Evolutionary conservation across 495 filamentous ascomycete species (phyloP).

Genomic region (Lophium mytilinum): DNA sequence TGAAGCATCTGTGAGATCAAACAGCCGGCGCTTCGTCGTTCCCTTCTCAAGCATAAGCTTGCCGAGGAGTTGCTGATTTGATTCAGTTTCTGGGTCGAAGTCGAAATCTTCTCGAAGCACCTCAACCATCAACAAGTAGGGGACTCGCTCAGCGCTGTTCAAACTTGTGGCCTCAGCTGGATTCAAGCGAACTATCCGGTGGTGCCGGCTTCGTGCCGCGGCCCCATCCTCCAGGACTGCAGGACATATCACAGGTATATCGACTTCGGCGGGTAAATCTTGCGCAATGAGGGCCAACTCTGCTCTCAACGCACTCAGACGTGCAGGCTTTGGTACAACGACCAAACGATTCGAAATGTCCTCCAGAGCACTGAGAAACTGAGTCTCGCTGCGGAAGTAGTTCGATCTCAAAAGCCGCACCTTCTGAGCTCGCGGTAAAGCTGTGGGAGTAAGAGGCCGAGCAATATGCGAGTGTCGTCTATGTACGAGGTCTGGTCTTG

Average conservation of each 20-base stretch:
- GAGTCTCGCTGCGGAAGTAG: conserved; percentile 66
- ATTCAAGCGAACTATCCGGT: conserved; percentile 67
- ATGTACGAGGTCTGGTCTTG: conserved; percentile 43
- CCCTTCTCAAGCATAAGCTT: conserved; percentile 56
- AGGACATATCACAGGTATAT: conserved; percentile 68
- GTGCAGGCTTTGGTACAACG: conserved; percentile 62
- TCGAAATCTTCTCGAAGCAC: conserved; percentile 65
- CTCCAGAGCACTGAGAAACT: conserved; percentile 63
- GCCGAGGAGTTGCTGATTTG: conserved; percentile 54
- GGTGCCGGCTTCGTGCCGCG: conserved; percentile 57
- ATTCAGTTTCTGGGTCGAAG: conserved; percentile 58
- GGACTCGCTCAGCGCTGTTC: conserved; percentile 72
- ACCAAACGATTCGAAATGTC: conserved; percentile 71
- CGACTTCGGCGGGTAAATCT: conserved; percentile 66
- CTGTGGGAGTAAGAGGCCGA: conserved; percentile 42
- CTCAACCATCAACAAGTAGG: conserved; percentile 69
- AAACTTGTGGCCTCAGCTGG: conserved; percentile 70
- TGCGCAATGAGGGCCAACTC: conserved; percentile 66
- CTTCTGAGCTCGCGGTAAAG: conserved; percentile 49
- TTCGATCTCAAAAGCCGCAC: conserved; percentile 58
- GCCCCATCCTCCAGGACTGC: conserved; percentile 56
- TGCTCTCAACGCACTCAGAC: conserved; percentile 65
- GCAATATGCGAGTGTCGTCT: conserved; percentile 42
- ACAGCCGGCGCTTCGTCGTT: conserved; percentile 50
- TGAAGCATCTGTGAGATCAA: conserved; percentile 54